Evolutionary conservation across 2,329 filamentous ascomycete species (phyloP), one percentile per base, ranked within the genome.

Genomic region (Emmonsiellopsis sp.): DNA sequence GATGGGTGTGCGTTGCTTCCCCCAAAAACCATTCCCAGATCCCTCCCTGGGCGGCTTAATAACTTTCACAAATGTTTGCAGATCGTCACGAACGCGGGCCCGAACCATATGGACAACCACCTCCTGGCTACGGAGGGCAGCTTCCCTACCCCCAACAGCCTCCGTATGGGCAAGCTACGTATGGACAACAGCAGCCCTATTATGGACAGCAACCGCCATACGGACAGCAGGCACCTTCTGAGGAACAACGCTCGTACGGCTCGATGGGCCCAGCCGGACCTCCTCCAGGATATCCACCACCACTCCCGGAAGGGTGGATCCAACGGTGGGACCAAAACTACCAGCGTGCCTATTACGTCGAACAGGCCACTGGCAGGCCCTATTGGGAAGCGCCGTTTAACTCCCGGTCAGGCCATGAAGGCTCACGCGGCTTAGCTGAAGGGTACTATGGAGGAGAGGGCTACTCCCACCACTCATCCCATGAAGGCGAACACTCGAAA

Each of bases 391-490:
- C 67, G 41, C 74, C 75, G 4, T 60, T 77, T 83, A 26, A 72
- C 79, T 56, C 64, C 66, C 15, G 71, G 85, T 58, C 84, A 83
- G 70, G 73, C 31, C 73, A 81, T 26, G 79, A 84, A 66, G 83
- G 87, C 59, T 76, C 80, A 54, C 74, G 52, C 9, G 52, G 52
- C 26, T 13, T 73, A 54, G 72, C 76, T 55, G 79, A 80, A 53
- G 85, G 80, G 72, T 86, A 80, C 70, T 87, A 84, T 62, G 74
- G 61, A 16, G 46, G 57, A 45, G 51, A 54, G 47, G 31, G 46
- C 49, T 44, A 44, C 54, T 54, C 54, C 4, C 26, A n/a, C 20
- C 20, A 26, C 20, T 26, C 20, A 26, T 11, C 43, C 15, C 20
- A 30, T 43, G 40, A 20, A 7, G 49, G 40, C 13, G 30, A 8